phyloP scores from a whole-genome alignment of 805 yeast species.

The Torulaspora delbrueckii region DNA sequence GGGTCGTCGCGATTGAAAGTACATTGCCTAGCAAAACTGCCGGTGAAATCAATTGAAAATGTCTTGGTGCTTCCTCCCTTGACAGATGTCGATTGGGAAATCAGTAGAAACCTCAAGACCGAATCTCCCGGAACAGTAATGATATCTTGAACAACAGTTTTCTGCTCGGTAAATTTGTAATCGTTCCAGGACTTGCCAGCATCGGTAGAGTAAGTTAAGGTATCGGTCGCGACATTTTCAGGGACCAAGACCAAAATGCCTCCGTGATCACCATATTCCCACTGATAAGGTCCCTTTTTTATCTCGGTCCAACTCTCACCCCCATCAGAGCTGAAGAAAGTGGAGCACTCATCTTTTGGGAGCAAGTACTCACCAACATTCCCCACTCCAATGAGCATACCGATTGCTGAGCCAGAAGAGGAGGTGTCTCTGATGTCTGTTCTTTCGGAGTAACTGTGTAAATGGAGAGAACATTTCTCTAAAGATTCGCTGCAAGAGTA shows the following conservation, averaged over 20 bases:
- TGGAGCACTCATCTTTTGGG: constrained; percentile 49
- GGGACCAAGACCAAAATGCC: constrained; percentile 72
- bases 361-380: constrained; percentile 68
- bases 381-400: constrained; percentile 88
- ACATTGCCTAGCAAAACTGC: constrained; percentile 52
- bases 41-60: constrained; percentile 54
- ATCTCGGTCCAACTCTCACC: constrained; percentile 86
- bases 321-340: constrained; percentile 83
- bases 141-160: constrained; percentile 59
- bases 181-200: constrained; percentile 76
- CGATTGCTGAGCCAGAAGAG: constrained; percentile 85
- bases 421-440: constrained; percentile 76
- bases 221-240: constrained; percentile 52
- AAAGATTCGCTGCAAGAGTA: constrained; percentile 52
- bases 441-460: constrained; percentile 90
- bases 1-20: constrained; percentile 41
- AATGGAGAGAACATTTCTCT: constrained; percentile 68
- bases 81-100: constrained; percentile 46
- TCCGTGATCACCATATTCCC: constrained; percentile 98
- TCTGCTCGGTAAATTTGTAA: constrained; percentile 53
- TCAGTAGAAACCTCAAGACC: constrained; percentile 68
- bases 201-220: constrained; percentile 62
- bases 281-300: constrained; percentile 66
- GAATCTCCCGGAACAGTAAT: constrained; percentile 91
- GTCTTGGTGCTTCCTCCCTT: constrained; percentile 45